Conservation (phyloP, 768 basidiomycete genomes). For the Termitomyces sp. region DNA sequence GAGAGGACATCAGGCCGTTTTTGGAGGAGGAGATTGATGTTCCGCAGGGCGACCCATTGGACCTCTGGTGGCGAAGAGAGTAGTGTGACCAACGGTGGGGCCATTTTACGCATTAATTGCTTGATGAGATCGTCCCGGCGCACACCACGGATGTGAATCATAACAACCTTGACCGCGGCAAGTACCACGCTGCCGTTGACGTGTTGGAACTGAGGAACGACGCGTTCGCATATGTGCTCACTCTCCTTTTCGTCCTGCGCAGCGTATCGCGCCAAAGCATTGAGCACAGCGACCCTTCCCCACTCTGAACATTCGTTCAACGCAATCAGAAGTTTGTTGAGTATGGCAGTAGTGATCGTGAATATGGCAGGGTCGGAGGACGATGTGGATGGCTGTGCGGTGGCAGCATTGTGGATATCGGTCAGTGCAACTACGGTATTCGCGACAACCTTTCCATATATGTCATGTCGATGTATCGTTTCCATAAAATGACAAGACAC, state of each 20-base stretch:
- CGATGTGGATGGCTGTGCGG: constrained; percentile 47
- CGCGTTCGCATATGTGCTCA: constrained; percentile 98
- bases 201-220: constrained; percentile 98
- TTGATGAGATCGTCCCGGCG: constrained; percentile 78
- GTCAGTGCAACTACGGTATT: constrained; percentile 92
- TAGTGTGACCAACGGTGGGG: constrained; percentile 91
- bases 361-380: constrained; percentile 66
- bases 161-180: constrained; percentile 96
- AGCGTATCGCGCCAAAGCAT: constrained; percentile 78
- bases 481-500: constrained; percentile 7
- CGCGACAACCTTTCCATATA: constrained; percentile 77
- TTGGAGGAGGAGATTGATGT: constrained; percentile 94
- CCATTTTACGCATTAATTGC: constrained; percentile 92
- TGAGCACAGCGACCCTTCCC: constrained; percentile 93
- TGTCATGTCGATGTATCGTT: neutral
- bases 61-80: constrained; percentile 96
- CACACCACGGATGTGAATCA: constrained; percentile 92
- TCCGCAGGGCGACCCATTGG: constrained; percentile 96
- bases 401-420: constrained; percentile 81
- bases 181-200: constrained; percentile 93
- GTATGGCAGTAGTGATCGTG: constrained; percentile 72
- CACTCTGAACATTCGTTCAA: constrained; percentile 98
- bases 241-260: constrained; percentile 89
- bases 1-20: constrained; percentile 85
- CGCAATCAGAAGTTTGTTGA: constrained; percentile 89